Base-by-base conservation (phyloP, 164 flowering plant species). In the Chimonanthus praecox region DNA sequence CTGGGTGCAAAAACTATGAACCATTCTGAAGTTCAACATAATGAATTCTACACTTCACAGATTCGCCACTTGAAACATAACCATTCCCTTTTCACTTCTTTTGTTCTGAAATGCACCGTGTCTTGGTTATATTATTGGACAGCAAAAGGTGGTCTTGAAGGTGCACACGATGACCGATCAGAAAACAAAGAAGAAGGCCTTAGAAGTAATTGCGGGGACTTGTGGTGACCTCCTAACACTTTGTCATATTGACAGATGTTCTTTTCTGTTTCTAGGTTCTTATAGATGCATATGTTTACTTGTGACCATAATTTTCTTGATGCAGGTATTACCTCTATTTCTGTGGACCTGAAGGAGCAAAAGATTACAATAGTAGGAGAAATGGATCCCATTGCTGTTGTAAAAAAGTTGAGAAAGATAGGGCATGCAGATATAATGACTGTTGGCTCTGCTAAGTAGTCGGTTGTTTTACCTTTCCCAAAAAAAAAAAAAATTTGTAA, bases 281-380 rank as follows among this genome's bases (percentile, higher is more conserved):
- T 9, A 54, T 54, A 54, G 4, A 54, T 54, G 60, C 60, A 13
- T 54, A 54, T 54, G 3, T 54, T 1, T 10, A 3, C 15, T 0
- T 54, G 3, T 10, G 11, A 10, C 15, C 4, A 54, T 54, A 54
- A 63, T n/a, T 58, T 13, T 58, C 44, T 63, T 68, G 51, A 46
- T 50, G 48, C 69, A 72, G 74, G 74, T 49, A 48, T 72, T 5
- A 48, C 18, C n/a, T 72, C 54, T 46, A 64, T 72, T 64, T 63
- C 61, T 16, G 61, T 49, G 6, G 74, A 72, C 58, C 3, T 64
- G 62, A 33, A 71, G 73, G 67, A 71, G 33, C 58, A 64, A n/a
- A 64, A 49, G 46, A 64, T 72, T 2, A 72, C 74, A 48, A 44
- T 72, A 8, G 48, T 60, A 13, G 74, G 69, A 5, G 74, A 64